A percentile compares a stretch with the other conserved stretches of the same genome.
Evolutionary conservation across 2,329 filamentous ascomycete species (phyloP).

Genomic region (Alternaria ventricosa): DNA sequence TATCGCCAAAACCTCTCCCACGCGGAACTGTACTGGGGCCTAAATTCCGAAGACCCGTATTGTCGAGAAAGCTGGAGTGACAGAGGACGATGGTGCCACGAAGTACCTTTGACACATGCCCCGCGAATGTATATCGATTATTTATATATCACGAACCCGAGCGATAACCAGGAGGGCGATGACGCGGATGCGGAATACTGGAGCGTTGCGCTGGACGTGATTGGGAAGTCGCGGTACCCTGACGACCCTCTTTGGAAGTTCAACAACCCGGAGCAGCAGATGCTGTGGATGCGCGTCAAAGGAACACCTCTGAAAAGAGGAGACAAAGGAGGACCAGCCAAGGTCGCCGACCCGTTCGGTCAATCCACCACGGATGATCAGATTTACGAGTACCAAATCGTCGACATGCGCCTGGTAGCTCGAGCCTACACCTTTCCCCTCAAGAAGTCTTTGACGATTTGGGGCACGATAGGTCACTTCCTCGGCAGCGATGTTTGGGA

Average conservation of each 20-base stretch:
- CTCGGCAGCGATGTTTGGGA: constrained; percentile 38
- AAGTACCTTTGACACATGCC: constrained; percentile 14
- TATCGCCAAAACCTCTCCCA: constrained; percentile 32
- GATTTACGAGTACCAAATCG: constrained; percentile 33
- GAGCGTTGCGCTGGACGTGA: constrained; percentile 39
- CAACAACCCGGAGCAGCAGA: constrained; percentile 30
- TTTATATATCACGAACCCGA: constrained; percentile 27
- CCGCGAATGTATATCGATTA: constrained; percentile 24
- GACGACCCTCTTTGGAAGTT: constrained; percentile 25
- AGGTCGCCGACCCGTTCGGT: constrained; percentile 28
- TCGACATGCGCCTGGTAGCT: constrained; percentile 29
- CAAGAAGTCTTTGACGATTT: constrained; percentile 15
- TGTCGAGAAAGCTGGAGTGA: constrained; percentile 9
- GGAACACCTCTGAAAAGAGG: constrained; percentile 22
- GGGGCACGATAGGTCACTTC: constrained; percentile 29
- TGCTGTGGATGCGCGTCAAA: constrained; percentile 34
- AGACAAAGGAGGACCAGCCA: constrained; percentile 6
- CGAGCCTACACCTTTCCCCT: constrained; percentile 29
- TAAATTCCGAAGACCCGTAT: constrained; percentile 27
- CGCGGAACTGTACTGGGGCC: constrained; percentile 30
- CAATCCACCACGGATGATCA: constrained; percentile 18
- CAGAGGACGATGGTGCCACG: constrained; percentile 26
- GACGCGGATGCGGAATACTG: constrained; percentile 29
- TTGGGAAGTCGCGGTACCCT: constrained; percentile 24
- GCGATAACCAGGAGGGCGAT: constrained; percentile 14